Evolutionary conservation across 2,329 filamentous ascomycete genomes (phyloP), one percentile per base, ranked within the genome.

Genomic region (Thielaviopsis musarum): DNA sequence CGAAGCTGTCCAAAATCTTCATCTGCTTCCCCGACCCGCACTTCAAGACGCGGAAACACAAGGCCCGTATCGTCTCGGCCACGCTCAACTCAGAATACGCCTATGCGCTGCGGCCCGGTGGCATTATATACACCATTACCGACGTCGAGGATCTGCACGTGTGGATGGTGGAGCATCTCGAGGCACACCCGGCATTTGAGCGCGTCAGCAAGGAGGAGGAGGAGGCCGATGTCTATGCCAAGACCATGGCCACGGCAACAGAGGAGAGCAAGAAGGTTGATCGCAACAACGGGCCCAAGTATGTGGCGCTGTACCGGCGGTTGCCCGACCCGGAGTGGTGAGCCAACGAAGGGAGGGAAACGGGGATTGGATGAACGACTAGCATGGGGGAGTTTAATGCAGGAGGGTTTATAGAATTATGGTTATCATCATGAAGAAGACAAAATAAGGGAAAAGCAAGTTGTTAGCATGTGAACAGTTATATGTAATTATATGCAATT

Each of bases 1-100:
- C 74, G 15, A 91, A 96, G 69, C 81, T 98, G 15, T 81, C 79
- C 63, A 94, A 94, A 69, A 88, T 97, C 68, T 98, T 98, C 71
- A 87, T 98, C 66, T 98, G 93, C 75, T 98, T 98, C 69, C 93
- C 93, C 0, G 93, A 98, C 68, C 93, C 93, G 61, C 93, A 98
- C 72, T 98, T 98, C 77, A 98, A 98, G 73, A 83, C 88, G 13
- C 81, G 91, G 63, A 98, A 98, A 72, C 93, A 97, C 75, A 98
- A 98, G 73, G 91, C 91, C 48, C 79, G 93, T 48, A 98, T 98
- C 66, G 88, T 98, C 2, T 93, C 88, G 22, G 80, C 86, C 52
- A 90, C 89, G 15, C 75, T 98, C 58, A 91, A 88, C 67, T 88
- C 90, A 0, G 93, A 98, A 71, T 98, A 98, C 68, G 93, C 93